These are phyloP conservation scores for Colletotrichum tropicale DNA, from an alignment of 2,329 filamentous ascomycete genomes.

Conservation along the genomic window DNA sequence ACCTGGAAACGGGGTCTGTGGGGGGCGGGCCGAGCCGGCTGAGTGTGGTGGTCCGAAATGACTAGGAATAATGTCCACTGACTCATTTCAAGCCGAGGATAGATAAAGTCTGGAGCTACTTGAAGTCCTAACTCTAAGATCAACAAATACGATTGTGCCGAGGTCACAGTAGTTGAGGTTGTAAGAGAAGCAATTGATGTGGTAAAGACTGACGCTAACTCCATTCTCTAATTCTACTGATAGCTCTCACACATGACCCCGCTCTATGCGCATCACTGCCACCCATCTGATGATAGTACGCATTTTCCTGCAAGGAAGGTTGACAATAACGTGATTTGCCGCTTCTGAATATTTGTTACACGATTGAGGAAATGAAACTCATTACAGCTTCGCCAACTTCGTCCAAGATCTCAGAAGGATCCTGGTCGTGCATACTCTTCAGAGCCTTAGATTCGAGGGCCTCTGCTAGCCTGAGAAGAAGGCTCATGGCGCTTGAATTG, in stretches of 20 bases:
- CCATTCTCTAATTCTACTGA: not conserved
- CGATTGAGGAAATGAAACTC: no score
- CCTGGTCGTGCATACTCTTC: not conserved
- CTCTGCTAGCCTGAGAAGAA: not conserved
- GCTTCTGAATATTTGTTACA: no score
- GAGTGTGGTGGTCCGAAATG: not conserved
- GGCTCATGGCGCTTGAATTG: no score
- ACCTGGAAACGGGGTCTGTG: not conserved
- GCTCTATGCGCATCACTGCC: accelerated
- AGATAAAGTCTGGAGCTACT: not conserved
- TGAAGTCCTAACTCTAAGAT: not conserved
- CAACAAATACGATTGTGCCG: not conserved
- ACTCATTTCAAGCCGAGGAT: not conserved
- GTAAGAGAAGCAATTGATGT: not conserved
- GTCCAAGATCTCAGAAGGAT: not conserved
- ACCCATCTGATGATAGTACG: not conserved
- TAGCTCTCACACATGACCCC: not conserved
- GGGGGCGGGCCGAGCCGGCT: not conserved
- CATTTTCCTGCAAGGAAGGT: no score
- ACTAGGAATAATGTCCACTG: not conserved
- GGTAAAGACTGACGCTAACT: not conserved
- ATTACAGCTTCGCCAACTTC: not conserved
- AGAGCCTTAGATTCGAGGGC: not conserved
- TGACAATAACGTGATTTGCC: no score
- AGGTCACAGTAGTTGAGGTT: not conserved